These are phyloP conservation scores for Parasitella parasitica DNA, from an alignment of 371 early-diverging fungal species.

Conservation along the genomic window DNA sequence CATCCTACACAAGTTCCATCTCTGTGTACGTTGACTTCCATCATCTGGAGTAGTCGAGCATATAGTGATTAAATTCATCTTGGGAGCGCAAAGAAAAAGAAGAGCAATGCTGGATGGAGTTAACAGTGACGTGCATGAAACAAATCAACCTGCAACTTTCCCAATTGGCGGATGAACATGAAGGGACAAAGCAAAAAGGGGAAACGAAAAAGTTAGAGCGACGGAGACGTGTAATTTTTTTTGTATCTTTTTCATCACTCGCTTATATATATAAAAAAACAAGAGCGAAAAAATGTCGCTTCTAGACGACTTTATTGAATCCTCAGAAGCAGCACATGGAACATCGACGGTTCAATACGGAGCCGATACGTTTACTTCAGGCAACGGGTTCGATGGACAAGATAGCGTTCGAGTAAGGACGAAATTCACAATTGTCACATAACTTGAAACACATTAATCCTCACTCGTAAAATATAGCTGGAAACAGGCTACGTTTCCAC, in stretches of 20 bases:
- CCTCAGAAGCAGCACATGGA: constrained; percentile 12
- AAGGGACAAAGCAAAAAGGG: too few relatives aligned
- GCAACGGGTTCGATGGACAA: constrained; percentile 11
- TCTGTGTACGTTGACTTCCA: too few relatives aligned
- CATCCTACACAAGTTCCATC: too few relatives aligned
- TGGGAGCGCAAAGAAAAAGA: too few relatives aligned
- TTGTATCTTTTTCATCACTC: background rate
- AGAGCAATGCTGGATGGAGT: too few relatives aligned
- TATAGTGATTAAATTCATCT: too few relatives aligned
- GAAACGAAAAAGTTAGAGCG: background rate
- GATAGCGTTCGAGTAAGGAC: constrained; percentile 7
- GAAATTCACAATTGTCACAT: background rate
- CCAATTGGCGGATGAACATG: too few relatives aligned
- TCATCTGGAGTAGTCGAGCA: too few relatives aligned
- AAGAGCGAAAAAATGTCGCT: constrained; percentile 29
- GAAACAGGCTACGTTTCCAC: constrained; percentile 53
- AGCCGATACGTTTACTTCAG: constrained; percentile 1
- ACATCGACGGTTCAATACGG: constrained; percentile 1
- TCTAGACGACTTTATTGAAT: constrained; percentile 42
- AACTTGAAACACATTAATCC: background rate
- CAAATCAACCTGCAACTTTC: background rate
- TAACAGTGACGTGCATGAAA: constrained; percentile 2
- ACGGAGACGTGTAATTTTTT: too few relatives aligned
- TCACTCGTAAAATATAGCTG: constrained; percentile 25
- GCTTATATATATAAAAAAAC: too few relatives aligned